Conservation (phyloP, 805 yeast species). For the Isabelozyma heimii region DNA sequence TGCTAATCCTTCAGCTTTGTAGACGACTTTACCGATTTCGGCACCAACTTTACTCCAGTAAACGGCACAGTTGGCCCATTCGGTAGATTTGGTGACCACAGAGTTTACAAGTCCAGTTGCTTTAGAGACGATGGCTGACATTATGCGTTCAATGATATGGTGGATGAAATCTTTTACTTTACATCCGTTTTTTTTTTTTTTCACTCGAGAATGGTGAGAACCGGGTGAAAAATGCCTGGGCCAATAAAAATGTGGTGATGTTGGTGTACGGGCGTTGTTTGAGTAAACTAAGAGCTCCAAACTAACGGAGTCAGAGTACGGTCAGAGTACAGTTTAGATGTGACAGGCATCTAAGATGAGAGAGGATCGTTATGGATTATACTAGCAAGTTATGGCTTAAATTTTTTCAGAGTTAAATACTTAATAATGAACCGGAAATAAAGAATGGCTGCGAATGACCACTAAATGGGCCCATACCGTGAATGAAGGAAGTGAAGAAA, state of each 20-base stretch:
- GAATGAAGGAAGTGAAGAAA: too few species aligned
- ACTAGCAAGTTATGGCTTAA: too few species aligned
- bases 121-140: slow-evolving; percentile 44
- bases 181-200: slow-evolving; percentile 1
- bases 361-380: too few species aligned
- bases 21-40: slow-evolving; percentile 72
- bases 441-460: too few species aligned
- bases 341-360: too few species aligned
- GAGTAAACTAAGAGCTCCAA: background rate
- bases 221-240: background rate
- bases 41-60: slow-evolving; percentile 78
- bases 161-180: background rate
- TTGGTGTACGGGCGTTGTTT: background rate
- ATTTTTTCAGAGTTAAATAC: too few species aligned
- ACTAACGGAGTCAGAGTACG: background rate
- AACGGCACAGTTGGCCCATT: slow-evolving; percentile 51
- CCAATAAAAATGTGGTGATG: background rate
- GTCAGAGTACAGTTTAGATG: too few species aligned
- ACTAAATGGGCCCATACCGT: too few species aligned
- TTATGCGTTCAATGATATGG: slow-evolving; percentile 7
- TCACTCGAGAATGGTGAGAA: background rate
- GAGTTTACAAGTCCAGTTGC: slow-evolving; percentile 38
- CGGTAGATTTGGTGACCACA: slow-evolving; percentile 34
- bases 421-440: too few species aligned
- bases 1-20: slow-evolving; percentile 87